Conservation (phyloP, 2,329 filamentous ascomycete species). For the Alternaria postmessia region DNA sequence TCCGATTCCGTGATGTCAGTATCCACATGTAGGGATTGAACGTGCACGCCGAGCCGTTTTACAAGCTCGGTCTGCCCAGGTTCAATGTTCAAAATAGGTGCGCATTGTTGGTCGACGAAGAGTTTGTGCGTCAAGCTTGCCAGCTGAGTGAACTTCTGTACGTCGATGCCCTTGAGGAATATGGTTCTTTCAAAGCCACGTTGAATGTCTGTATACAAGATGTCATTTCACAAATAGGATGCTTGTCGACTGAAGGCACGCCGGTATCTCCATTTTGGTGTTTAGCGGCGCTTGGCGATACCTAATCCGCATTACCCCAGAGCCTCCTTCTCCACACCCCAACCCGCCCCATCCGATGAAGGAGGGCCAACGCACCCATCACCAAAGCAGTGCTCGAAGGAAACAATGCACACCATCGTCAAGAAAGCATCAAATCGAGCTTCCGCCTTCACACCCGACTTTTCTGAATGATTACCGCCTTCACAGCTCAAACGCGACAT, state of each 20-base stretch:
- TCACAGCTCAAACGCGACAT: not conserved
- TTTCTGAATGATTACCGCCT: not conserved
- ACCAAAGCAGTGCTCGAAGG: not conserved
- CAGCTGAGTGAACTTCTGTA: rapidly evolving
- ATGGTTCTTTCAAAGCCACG: too few species aligned
- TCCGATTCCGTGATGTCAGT: not conserved
- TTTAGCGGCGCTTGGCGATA: slow-evolving; percentile 11
- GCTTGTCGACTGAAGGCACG: not conserved
- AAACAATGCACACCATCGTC: not conserved
- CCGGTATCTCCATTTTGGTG: too few species aligned
- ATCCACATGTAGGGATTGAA: not conserved
- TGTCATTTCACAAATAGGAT: not conserved
- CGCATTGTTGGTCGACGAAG: not conserved
- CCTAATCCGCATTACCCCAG: slow-evolving; percentile 19
- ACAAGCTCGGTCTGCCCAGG: not conserved
- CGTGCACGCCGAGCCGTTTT: not conserved
- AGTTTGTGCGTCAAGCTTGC: not conserved
- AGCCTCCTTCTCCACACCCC: slow-evolving; percentile 16
- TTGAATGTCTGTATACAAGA: not conserved
- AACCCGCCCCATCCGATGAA: not conserved
- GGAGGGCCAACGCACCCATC: not conserved
- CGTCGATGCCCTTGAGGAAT: too few species aligned
- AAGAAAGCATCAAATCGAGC: too few species aligned
- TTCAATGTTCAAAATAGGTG: not conserved
- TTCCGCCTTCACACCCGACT: too few species aligned